Evolutionary conservation across 2,329 filamentous ascomycete genomes (phyloP), one percentile per base, ranked within the genome.

Genomic region (Simplicillium aogashimaense): DNA sequence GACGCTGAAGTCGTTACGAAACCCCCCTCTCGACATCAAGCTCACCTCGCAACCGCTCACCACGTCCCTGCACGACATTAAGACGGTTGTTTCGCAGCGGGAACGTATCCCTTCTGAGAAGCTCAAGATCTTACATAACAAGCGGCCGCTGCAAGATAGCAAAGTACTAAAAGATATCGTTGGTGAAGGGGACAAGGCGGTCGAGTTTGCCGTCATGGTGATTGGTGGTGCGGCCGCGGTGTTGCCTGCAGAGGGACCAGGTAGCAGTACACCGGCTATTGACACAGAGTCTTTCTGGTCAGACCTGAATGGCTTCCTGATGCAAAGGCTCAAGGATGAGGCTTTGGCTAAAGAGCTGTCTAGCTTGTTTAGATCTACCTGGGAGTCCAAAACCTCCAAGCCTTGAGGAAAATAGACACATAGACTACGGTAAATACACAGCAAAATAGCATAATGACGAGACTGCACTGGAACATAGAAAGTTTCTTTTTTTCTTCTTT

Each of bases 201-300:
- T 90, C 0, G 88, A 95, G 58, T 81, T 97, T 46, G 78, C 78
- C 2, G 74, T 95, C 41, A 97, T 97, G 88, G 72, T 95, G 15
- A 78, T 95, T 56, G 85, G 83, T 3, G 88, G 86, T 16, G 64
- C 66, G 11, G 65, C 67, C 30, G 67, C 65, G 1, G 65, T 66
- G 36, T 58, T 62, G 40, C 63, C 63, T 28, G 64, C 34, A 16
- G 41, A 35, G 31, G 32, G 28, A 29, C 32, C 20, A 33, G 45
- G 61, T 35, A 67, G 64, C 33, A 72, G 72, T 39, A 69, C 73
- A 47, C 74, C 75, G 20, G 72, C 83, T 15, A 56, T 94, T 47
- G 65, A 76, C 53, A 82, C 77, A 11, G 76, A 82, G 7, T 79
- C 74, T 41, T 98, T 98, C 56, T 98, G 92, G 92, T 64, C 64